Base-by-base conservation (phyloP, 352 stramenopile genomes). In the Aphanomyces stellatus region DNA sequence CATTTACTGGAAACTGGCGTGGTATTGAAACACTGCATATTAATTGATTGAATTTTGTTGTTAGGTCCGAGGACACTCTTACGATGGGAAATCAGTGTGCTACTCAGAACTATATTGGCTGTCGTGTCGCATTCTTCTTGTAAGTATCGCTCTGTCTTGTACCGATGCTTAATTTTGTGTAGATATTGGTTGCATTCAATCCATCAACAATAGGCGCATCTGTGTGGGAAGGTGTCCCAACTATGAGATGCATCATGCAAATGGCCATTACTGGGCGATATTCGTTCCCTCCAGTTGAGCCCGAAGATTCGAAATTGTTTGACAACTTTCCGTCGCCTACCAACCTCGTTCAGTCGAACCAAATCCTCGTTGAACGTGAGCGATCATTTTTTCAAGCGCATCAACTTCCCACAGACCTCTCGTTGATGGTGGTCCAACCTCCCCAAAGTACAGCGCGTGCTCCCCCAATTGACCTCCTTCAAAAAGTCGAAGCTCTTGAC, bases 31-130 rank as follows among this genome's bases (percentile, higher is more conserved):
- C 37, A 46, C 4, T 37, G 42, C 22, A 15, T 51, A 4, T 15
- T 62, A 17, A 59, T 17, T 53, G 10, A 5, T 49, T 30, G 48
- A 3, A 64, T 51, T n/a, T n/a, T n/a, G n/a, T n/a, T n/a, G n/a
- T 8, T 63, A 49, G 56, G 22, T 67, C 4, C 64, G 43, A n/a
- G 43, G 48, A 48, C 69, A 62, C 17, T 40, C 19, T 37, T 67
- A 53, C 53, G 61, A 62, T 34, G 28, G 84, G 27, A 80, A 91
- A 60, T 74, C 90, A 22, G 90, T 93, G 49, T 90, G 80, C 51
- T 78, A 91, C 65, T 80, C 81, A 2, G 90, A 78, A 48, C 82
- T 82, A 25, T 95, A 88, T 53, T 95, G 86, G 86, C 90, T 92
- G 51, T 87, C 74, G 22, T 91, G 82, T 69, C 85, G 81, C 4